Conservation (phyloP, 2,329 filamentous ascomycete species). For the Ceratocystis harringtonii region DNA sequence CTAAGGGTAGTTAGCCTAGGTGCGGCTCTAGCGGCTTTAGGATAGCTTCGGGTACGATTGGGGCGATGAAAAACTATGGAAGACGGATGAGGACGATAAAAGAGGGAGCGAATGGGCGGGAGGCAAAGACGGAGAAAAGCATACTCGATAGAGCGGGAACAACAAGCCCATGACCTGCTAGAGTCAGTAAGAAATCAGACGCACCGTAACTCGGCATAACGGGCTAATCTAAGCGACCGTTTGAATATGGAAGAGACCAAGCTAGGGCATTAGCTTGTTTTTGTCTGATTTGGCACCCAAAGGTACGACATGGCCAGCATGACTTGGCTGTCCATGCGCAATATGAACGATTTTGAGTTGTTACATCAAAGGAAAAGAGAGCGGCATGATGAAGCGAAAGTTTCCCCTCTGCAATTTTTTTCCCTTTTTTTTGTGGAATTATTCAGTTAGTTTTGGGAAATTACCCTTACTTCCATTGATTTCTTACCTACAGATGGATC, state of each 20-base stretch:
- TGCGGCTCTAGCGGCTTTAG: not conserved
- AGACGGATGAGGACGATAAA: not conserved
- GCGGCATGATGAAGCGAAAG: too few species aligned
- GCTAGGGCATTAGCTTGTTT: too few species aligned
- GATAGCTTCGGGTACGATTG: not conserved
- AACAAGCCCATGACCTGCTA: not conserved
- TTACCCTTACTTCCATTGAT: not conserved
- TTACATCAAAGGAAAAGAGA: too few species aligned
- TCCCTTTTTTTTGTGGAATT: not conserved
- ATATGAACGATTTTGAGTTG: too few species aligned
- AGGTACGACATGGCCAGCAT: too few species aligned
- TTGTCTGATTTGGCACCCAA: too few species aligned
- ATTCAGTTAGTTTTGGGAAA: too few species aligned
- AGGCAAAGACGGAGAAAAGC: not conserved
- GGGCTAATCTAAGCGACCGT: too few species aligned
- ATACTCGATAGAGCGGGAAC: not conserved
- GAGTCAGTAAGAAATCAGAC: not conserved
- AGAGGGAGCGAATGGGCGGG: not conserved
- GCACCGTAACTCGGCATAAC: not conserved
- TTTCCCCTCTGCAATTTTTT: not conserved
- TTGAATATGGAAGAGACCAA: too few species aligned
- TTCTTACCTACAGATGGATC: not conserved
- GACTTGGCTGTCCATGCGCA: too few species aligned
- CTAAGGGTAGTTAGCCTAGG: not conserved
- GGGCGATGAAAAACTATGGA: not conserved